Evolutionary conservation across 179 eudicot genomes (phyloP), one percentile per base, ranked within the genome.

Genomic region (Amaranthus tricolor): DNA sequence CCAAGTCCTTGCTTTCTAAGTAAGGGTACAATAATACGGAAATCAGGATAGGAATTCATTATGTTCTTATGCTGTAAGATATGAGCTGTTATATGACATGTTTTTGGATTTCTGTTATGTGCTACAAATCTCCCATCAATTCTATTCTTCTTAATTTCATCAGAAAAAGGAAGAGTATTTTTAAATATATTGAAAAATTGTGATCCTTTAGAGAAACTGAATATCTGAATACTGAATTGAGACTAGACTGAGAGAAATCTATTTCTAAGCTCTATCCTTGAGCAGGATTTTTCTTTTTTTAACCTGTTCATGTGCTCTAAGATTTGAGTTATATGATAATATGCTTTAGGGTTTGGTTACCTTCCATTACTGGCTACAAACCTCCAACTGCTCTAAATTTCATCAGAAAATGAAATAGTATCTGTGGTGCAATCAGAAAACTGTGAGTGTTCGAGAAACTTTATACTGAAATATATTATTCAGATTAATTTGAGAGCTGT

Each of bases 21-120:
- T 24, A 53, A 52, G 60, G n/a, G 61, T 68, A 31, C 49, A 24
- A 5, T 68, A 0, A 45, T n/a, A 6, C 31, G 21, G 43, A 2
- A 54, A 6, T 52, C 59, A 24, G 16, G 72, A 15, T 52, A 58
- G 17, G 58, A 68, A 15, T 17, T 50, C 6, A 5, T 45, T n/a
- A 49, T 50, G 43, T 59, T 75, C 17, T 7, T 58, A n/a, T 67
- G 14, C 52, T 51, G 15, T 76, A 62, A 69, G 62, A 17, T 16
- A 72, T 69, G 16, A 70, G 14, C 31, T 76, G 47, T 14, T 50
- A 40, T 70, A 62, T 10, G 13, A 17, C 17, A 11, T 66, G 16
- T 45, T 53, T 58, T 69, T 13, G 54, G 60, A 45, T 70, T 55
- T 4, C 40, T 31, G 40, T 31, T 31, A 31, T 31, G 40, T 31